Conservation (phyloP, 306 rosid genomes). For the Ochetophila trinervis region DNA sequence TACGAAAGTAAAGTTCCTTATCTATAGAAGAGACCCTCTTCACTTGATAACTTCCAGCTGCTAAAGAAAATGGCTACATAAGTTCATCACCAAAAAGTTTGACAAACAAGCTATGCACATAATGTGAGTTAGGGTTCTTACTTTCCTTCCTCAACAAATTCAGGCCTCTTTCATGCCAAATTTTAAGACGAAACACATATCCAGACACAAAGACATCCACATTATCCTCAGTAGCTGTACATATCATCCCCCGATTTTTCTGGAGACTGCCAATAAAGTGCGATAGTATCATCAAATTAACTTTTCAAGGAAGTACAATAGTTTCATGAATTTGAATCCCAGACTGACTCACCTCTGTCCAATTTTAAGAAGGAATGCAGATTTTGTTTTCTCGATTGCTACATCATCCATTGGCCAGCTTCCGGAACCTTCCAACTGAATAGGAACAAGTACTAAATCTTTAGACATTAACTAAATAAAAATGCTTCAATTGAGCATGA, state of each 20-base stretch:
- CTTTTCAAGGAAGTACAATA: constrained; percentile 18
- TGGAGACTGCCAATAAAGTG: constrained; percentile 58
- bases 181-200: constrained; percentile 85
- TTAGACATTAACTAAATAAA: constrained; percentile 21
- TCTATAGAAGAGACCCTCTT: constrained; percentile 57
- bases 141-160: constrained; percentile 61
- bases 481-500: not conserved
- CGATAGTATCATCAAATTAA: constrained; percentile 29
- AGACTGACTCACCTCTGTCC: constrained; percentile 65
- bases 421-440: constrained; percentile 95
- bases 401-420: constrained; percentile 96
- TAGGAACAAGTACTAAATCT: constrained; percentile 21
- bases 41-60: constrained; percentile 55
- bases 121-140: constrained; percentile 34
- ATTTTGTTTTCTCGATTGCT: constrained; percentile 83
- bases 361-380: constrained; percentile 84
- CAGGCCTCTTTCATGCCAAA: constrained; percentile 94
- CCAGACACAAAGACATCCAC: constrained; percentile 81
- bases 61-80: constrained; percentile 28
- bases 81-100: constrained; percentile 22
- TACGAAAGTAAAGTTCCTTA: constrained; percentile 56
- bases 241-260: constrained; percentile 66
- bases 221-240: constrained; percentile 69
- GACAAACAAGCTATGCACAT: not conserved
- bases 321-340: constrained; percentile 10